phyloP scores from a whole-genome alignment of 164 flowering plant genomes.

The Annona squamosa region DNA sequence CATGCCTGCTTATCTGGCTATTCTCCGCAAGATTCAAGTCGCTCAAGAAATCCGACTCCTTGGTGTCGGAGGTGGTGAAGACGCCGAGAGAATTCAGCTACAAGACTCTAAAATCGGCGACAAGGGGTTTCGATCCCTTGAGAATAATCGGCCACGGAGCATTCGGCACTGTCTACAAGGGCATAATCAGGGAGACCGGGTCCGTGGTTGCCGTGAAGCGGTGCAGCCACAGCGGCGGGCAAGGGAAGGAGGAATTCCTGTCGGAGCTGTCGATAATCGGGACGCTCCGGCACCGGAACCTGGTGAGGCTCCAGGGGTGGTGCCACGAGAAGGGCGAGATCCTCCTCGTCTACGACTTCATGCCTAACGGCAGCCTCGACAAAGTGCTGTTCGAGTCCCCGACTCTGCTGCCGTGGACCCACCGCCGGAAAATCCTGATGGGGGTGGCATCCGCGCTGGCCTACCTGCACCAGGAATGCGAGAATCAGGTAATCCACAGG shows the following conservation, averaged over 20 bases:
- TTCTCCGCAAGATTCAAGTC: conserved; percentile 40
- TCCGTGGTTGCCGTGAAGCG: conserved; percentile 74
- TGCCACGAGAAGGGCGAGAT: conserved; percentile 96
- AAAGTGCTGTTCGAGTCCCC: conserved; percentile 72
- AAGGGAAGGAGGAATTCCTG: conserved; percentile 72
- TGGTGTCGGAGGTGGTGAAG: conserved; percentile 54
- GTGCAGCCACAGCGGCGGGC: conserved; percentile 61
- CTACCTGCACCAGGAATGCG: conserved; percentile 88
- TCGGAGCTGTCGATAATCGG: conserved; percentile 91
- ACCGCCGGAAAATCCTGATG: conserved; percentile 48
- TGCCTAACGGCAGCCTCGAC: conserved; percentile 92
- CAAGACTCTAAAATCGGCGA: conserved; percentile 62
- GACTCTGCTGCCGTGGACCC: conserved; percentile 51
- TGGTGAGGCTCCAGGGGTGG: conserved; percentile 86
- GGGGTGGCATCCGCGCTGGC: conserved; percentile 89
- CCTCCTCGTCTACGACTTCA: conserved; percentile 71
- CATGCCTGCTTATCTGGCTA: conserved; percentile 56
- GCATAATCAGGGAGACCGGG: conserved; percentile 55
- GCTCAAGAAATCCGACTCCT: conserved; percentile 29
- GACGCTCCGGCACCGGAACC: conserved; percentile 81
- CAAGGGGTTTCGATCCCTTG: conserved; percentile 51
- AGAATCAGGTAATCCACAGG: conserved; percentile 79
- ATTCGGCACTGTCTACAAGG: conserved; percentile 84
- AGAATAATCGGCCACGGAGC: conserved; percentile 85
- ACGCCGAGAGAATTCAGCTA: conserved; percentile 74